Conservation (phyloP, 2,329 filamentous ascomycete genomes). For the Chaetomium sp. region DNA sequence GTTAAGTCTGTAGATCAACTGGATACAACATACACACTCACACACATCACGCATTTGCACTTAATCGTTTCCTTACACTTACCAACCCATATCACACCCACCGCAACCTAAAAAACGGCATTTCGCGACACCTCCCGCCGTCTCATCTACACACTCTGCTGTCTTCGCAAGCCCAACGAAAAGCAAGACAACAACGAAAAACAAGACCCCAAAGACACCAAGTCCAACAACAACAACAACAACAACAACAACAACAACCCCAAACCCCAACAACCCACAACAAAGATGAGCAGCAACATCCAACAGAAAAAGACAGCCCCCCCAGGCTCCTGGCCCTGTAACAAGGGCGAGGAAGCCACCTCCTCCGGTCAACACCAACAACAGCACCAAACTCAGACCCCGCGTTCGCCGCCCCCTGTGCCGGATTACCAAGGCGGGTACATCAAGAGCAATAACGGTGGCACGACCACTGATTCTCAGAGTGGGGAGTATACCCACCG, state of each 20-base stretch:
- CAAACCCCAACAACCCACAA: neutral
- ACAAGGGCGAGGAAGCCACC: constrained; percentile 21
- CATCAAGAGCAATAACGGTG: neutral
- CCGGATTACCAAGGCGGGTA: constrained; percentile 17
- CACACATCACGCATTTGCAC: no score
- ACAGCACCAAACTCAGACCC: constrained; percentile 10
- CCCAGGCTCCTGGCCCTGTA: constrained; percentile 15
- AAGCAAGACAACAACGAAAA: no score
- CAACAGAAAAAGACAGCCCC: constrained; percentile 20
- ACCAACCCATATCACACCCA: no score
- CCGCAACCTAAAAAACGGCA: no score
- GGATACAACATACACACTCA: no score
- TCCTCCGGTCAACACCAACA: constrained; percentile 5
- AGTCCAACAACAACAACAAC: neutral
- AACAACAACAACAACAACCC: neutral
- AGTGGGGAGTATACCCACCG: constrained; percentile 22
- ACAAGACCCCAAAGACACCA: neutral
- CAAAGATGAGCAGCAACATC: constrained; percentile 23
- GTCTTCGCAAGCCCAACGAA: no score
- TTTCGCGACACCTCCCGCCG: no score
- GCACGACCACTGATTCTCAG: constrained; percentile 20
- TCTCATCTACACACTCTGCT: no score
- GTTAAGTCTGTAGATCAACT: no score
- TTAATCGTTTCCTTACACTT: no score
- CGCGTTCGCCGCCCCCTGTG: constrained; percentile 20